Percentiles rank a stretch among this genome's conserved stretches.
phyloP scores from a whole-genome alignment of 208 protist species.

The Leishmania braziliensis region DNA sequence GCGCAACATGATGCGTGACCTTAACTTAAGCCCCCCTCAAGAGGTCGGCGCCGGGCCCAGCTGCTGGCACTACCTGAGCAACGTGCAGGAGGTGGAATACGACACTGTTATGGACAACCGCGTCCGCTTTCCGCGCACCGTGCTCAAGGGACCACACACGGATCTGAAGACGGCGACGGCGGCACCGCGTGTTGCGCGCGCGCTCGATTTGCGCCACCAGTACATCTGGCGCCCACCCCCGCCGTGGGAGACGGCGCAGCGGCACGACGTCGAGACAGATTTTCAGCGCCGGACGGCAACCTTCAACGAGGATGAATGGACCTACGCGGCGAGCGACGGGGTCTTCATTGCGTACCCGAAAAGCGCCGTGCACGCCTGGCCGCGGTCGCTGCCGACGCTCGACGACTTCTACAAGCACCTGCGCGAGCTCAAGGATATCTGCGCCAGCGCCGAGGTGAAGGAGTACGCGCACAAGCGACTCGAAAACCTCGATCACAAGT shows the following conservation, averaged over 20 bases:
- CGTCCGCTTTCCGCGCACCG: slow-evolving; percentile 89
- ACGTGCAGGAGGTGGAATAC: slow-evolving; percentile 87
- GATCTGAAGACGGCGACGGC: slow-evolving; percentile 41
- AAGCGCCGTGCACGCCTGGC: slow-evolving; percentile 82
- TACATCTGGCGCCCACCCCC: slow-evolving; percentile 84
- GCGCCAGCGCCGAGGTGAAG: slow-evolving; percentile 83
- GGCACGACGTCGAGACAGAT: slow-evolving; percentile 75
- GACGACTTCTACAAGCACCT: slow-evolving; percentile 80
- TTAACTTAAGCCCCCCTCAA: slow-evolving; percentile 55
- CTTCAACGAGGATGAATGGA: slow-evolving; percentile 92
- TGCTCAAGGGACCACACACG: slow-evolving; percentile 68
- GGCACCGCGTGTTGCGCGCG: slow-evolving; percentile 56
- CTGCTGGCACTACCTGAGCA: slow-evolving; percentile 83
- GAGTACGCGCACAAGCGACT: slow-evolving; percentile 93
- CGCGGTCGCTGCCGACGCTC: slow-evolving; percentile 77
- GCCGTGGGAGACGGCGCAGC: slow-evolving; percentile 69
- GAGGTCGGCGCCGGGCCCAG: slow-evolving; percentile 51
- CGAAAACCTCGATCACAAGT: slow-evolving; percentile 93
- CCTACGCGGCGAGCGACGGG: slow-evolving; percentile 83
- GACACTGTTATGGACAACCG: slow-evolving; percentile 82
- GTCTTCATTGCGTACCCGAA: slow-evolving; percentile 86
- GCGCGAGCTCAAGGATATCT: slow-evolving; percentile 73
- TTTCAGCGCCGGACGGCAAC: slow-evolving; percentile 84
- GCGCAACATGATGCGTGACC: slow-evolving; percentile 80
- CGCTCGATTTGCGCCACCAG: slow-evolving; percentile 73